Evolutionary conservation across 768 basidiomycete species (phyloP).

Genomic region (Pisolithus microcarpus): DNA sequence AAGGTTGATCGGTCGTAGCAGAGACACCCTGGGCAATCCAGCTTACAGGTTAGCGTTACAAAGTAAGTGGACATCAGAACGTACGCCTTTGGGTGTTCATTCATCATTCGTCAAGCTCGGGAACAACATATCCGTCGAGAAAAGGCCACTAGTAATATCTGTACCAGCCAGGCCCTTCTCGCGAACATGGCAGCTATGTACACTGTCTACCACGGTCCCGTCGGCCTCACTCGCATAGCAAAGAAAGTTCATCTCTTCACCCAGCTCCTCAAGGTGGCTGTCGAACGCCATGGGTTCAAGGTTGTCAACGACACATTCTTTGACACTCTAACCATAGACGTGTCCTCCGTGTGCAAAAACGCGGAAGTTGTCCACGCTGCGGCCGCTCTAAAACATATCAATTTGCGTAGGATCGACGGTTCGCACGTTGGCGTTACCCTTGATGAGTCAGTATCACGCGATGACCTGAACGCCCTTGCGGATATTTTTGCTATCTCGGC

Average conservation of each 20-base stretch:
- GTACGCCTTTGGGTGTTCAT: conserved; percentile 5
- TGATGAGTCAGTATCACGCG: conserved; percentile 80
- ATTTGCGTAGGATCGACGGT: conserved; percentile 73
- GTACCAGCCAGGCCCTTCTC: conserved; percentile 93
- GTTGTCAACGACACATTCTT: conserved; percentile 73
- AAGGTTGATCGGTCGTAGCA: conserved; percentile 84
- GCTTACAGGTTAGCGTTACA: conserved; percentile 93
- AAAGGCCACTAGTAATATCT: conserved; percentile 97
- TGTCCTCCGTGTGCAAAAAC: conserved; percentile 49
- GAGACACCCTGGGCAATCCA: conserved; percentile 73
- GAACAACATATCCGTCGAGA: conserved; percentile 97
- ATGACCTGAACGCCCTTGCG: conserved; percentile 69
- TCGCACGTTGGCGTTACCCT: conserved; percentile 79
- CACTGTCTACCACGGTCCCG: conserved; percentile 92
- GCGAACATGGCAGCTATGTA: conserved; percentile 99
- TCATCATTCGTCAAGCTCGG: conserved; percentile 48
- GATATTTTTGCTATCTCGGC: conserved; percentile 74
- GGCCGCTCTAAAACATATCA: conserved; percentile 63
- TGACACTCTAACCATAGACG: conserved; percentile 82
- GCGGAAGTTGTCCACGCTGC: conserved; percentile 61
- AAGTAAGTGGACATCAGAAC: conserved; percentile 47
- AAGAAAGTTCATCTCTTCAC: conserved; percentile 87
- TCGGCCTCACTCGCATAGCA: conserved; percentile 78
- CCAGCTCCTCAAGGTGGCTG: conserved; percentile 58
- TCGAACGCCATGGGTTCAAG: conserved; percentile 70